Evolutionary conservation across 1,284 basidiomycete species (phyloP).

Genomic region (Waitea zeae): DNA sequence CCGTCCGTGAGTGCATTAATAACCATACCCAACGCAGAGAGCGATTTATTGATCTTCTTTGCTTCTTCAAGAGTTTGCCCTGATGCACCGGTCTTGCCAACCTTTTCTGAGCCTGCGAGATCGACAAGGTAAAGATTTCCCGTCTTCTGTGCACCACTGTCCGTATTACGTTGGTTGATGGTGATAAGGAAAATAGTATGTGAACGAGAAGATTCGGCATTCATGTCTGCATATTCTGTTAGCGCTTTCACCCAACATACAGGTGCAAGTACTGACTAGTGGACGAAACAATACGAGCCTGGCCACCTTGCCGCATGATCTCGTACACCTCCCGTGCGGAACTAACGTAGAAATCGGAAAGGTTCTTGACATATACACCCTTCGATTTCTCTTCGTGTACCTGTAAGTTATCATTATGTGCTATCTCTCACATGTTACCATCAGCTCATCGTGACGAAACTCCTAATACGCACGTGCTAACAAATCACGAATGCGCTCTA

Average conservation of each 20-base stretch:
- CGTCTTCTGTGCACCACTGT: constrained; percentile 89
- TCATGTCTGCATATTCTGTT: constrained; percentile 68
- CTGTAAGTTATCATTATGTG: constrained; percentile 96
- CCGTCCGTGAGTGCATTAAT: constrained; percentile 97
- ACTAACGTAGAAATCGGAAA: constrained; percentile 97
- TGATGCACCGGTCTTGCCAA: constrained; percentile 97
- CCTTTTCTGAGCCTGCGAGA: constrained; percentile 97
- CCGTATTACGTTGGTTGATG: constrained; percentile 92
- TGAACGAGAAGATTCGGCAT: constrained; percentile 96
- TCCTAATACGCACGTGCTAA: constrained; percentile 67
- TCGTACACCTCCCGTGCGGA: constrained; percentile 95
- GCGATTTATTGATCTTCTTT: constrained; percentile 99
- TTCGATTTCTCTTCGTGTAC: constrained; percentile 97
- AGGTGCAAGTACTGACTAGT: constrained; percentile 52
- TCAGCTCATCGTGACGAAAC: background rate
- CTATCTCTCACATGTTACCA: constrained; percentile 24
- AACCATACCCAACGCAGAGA: constrained; percentile 98
- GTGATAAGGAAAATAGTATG: constrained; percentile 99
- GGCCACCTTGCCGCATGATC: constrained; percentile 94
- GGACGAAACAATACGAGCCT: constrained; percentile 82
- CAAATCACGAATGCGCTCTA: constrained; percentile 92
- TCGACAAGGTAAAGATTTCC: constrained; percentile 98
- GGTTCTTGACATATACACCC: constrained; percentile 95
- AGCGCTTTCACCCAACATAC: constrained; percentile 1
- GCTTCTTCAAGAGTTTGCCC: constrained; percentile 98